Conservation (phyloP, 371 early-diverging fungal genomes). For the Zancudomyces culisetae region DNA sequence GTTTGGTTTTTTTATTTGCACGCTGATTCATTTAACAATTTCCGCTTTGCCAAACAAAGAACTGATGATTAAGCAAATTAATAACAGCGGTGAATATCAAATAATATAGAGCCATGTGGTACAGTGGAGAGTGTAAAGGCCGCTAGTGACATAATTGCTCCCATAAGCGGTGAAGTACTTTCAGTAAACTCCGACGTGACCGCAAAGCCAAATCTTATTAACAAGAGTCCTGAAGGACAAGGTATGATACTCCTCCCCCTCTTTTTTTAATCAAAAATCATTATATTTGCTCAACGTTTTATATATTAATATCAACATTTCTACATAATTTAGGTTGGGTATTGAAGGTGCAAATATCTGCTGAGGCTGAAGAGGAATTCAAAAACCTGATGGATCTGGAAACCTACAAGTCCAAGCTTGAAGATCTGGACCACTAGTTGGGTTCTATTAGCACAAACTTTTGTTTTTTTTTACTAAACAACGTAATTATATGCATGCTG, state of each 20-base stretch:
- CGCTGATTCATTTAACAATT: too few species aligned
- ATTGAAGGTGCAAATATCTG: conserved; percentile 66
- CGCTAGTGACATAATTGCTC: conserved; percentile 79
- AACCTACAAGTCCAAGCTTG: conserved; percentile 39
- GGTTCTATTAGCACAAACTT: too few species aligned
- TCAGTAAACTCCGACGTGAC: conserved; percentile 48
- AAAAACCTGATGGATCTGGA: conserved; percentile 49
- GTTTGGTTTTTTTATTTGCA: too few species aligned
- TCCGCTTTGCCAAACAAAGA: too few species aligned
- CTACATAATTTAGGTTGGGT: conserved; percentile 84
- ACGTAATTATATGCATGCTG: too few species aligned
- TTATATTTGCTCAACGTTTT: background rate
- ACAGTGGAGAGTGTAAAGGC: conserved; percentile 94
- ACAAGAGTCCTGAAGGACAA: conserved; percentile 48
- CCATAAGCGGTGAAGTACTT: conserved; percentile 64
- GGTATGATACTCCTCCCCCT: background rate
- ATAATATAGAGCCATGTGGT: conserved; percentile 30
- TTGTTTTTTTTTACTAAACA: too few species aligned
- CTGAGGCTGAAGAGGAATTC: conserved; percentile 43
- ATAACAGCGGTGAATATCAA: background rate
- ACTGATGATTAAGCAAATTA: too few species aligned
- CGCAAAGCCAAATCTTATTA: conserved; percentile 55
- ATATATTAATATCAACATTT: too few species aligned
- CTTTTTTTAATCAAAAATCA: background rate
- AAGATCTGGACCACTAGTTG: conserved; percentile 20